Conservation (phyloP, 2,329 filamentous ascomycete species). For the Stagonosporopsis cucurbitacearum region DNA sequence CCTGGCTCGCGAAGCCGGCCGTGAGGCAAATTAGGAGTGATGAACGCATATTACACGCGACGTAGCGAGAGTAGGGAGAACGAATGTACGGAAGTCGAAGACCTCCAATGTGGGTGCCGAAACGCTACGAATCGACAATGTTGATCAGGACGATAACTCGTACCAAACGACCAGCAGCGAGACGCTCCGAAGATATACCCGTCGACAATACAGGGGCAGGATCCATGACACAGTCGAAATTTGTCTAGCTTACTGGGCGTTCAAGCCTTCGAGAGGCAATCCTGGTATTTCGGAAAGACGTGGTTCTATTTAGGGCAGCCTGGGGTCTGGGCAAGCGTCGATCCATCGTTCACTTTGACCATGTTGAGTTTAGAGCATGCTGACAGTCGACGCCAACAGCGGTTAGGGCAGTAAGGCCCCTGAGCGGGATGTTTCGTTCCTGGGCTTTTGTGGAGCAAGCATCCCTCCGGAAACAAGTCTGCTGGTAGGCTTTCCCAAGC, state of each 20-base stretch:
- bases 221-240: slow-evolving; percentile 33
- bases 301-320: slow-evolving; percentile 29
- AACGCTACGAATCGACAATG: slow-evolving; percentile 25
- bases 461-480: slow-evolving; percentile 8
- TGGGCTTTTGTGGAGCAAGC: slow-evolving; percentile 28
- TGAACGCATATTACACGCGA: slow-evolving; percentile 37
- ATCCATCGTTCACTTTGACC: slow-evolving; percentile 24
- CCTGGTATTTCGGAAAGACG: slow-evolving; percentile 19
- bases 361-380: slow-evolving; percentile 14
- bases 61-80: slow-evolving; percentile 41
- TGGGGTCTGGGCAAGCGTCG: slow-evolving; percentile 25
- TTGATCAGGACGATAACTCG: slow-evolving; percentile 33
- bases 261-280: slow-evolving; percentile 27
- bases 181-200: slow-evolving; percentile 33
- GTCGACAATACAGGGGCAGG: slow-evolving; percentile 17
- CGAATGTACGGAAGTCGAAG: slow-evolving; percentile 49
- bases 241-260: slow-evolving; percentile 37
- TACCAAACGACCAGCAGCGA: slow-evolving; percentile 16
- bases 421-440: slow-evolving; percentile 22
- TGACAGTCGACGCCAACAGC: slow-evolving; percentile 14
- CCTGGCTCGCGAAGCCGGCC: slow-evolving; percentile 38
- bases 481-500: neutral
- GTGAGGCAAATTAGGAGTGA: slow-evolving; percentile 42
- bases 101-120: slow-evolving; percentile 36
- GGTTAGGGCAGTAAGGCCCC: slow-evolving; percentile 23